These are phyloP conservation scores for Globisporangium rhizosaccharum DNA, from an alignment of 352 stramenopile genomes.

Conservation along the genomic window DNA sequence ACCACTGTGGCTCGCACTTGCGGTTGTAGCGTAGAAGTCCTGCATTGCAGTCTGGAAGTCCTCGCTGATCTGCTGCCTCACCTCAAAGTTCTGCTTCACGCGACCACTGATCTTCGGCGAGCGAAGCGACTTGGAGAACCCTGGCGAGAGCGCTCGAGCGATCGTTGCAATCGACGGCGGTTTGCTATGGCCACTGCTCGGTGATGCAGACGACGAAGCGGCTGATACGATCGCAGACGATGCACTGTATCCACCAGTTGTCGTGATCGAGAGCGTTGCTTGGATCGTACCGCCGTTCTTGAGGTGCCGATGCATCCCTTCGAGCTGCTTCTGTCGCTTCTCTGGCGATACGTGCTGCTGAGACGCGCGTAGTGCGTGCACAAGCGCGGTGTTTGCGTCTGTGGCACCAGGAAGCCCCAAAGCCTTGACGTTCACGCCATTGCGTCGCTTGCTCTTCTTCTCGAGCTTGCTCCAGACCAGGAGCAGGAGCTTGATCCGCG, in stretches of 20 bases:
- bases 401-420: background rate
- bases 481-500: slow-evolving; percentile 63
- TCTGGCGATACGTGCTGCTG: slow-evolving; percentile 1
- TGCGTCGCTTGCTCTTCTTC: slow-evolving; percentile 41
- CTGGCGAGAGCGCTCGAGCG: slow-evolving; percentile 2
- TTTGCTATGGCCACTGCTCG: no score
- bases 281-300: slow-evolving; percentile 50
- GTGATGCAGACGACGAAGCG: background rate
- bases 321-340: slow-evolving; percentile 32
- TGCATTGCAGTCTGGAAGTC: slow-evolving; percentile 57
- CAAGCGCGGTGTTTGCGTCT: slow-evolving; percentile 6
- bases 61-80: slow-evolving; percentile 38
- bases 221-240: background rate
- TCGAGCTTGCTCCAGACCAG: slow-evolving; percentile 65
- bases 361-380: slow-evolving; percentile 5
- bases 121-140: background rate
- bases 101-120: slow-evolving; percentile 5
- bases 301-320: slow-evolving; percentile 53
- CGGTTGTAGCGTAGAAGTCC: slow-evolving; percentile 39
- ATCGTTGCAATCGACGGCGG: slow-evolving; percentile 7
- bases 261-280: slow-evolving; percentile 21
- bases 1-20: background rate
- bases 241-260: background rate
- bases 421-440: slow-evolving; percentile 19
- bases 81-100: slow-evolving; percentile 23